A percentile compares a stretch with the other conserved stretches of the same genome.
Evolutionary conservation across 441 rosid genomes (phyloP).

Genomic region (Theobroma grandiflorum): DNA sequence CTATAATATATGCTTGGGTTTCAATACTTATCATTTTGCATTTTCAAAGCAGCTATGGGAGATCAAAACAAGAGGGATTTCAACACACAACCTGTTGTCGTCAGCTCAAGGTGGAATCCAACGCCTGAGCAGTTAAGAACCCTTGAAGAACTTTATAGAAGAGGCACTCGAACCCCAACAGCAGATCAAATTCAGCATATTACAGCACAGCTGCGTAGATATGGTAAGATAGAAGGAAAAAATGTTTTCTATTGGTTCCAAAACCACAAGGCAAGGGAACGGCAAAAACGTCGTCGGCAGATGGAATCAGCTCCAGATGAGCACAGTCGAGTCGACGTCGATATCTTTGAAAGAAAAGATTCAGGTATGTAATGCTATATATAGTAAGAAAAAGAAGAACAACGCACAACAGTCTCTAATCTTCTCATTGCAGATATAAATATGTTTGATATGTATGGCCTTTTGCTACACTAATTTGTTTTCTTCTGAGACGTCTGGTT

Average conservation of each 20-base stretch:
- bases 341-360: slow-evolving; percentile 61
- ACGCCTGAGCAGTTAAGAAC: slow-evolving; percentile 90
- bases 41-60: slow-evolving; percentile 27
- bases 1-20: neutral
- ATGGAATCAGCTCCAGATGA: slow-evolving; percentile 59
- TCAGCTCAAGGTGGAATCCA: slow-evolving; percentile 97
- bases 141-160: slow-evolving; percentile 83
- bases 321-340: slow-evolving; percentile 30
- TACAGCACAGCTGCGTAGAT: slow-evolving; percentile 80
- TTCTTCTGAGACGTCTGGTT: slow-evolving; percentile 27
- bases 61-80: slow-evolving; percentile 80
- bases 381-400: neutral
- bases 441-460: slow-evolving; percentile 31
- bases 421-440: neutral
- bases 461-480: slow-evolving; percentile 26
- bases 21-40: slow-evolving; percentile 15
- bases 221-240: slow-evolving; percentile 97
- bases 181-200: slow-evolving; percentile 96
- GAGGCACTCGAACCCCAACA: slow-evolving; percentile 90
- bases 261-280: slow-evolving; percentile 96
- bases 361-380: slow-evolving; percentile 42
- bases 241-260: slow-evolving; percentile 99
- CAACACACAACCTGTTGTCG: slow-evolving; percentile 60
- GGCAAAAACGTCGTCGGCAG: slow-evolving; percentile 91
- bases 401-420: neutral